Evolutionary conservation across 2,329 filamentous ascomycete species (phyloP).

Genomic region (Hymenoscyphus salicellus): DNA sequence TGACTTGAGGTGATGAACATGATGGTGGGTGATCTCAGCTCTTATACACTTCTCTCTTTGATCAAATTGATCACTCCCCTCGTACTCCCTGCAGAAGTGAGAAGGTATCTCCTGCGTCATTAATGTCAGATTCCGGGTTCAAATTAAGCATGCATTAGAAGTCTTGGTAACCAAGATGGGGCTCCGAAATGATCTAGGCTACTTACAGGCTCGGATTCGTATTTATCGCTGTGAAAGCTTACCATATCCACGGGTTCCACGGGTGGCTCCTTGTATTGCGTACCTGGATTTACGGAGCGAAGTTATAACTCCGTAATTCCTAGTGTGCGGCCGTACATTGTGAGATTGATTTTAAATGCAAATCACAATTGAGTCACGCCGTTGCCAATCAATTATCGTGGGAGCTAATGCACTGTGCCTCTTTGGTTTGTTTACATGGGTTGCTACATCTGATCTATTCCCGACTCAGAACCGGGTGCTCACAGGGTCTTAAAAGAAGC

Average conservation of each 20-base stretch:
- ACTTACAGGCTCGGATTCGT: neutral
- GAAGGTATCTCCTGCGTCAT: neutral
- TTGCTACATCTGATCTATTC: neutral
- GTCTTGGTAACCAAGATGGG: neutral
- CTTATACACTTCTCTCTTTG: neutral
- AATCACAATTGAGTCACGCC: neutral
- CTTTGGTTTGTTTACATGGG: neutral
- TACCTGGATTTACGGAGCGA: neutral
- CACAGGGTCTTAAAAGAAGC: too few relatives aligned
- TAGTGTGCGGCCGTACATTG: neutral
- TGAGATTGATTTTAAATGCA: neutral
- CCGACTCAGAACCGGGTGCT: neutral
- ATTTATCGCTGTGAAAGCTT: too few relatives aligned
- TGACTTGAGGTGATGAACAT: neutral
- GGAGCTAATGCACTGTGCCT: neutral
- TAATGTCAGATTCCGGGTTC: neutral
- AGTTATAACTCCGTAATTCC: neutral
- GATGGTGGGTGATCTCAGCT: neutral
- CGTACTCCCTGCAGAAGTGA: neutral
- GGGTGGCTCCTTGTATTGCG: too few relatives aligned
- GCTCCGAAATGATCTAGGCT: neutral
- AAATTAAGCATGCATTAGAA: neutral
- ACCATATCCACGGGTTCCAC: too few relatives aligned
- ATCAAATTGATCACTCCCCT: neutral
- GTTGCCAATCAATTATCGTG: neutral